Evolutionary conservation across 1,139 yeast species (phyloP), one percentile per base, ranked within the genome.

Genomic region (Debaryomyces udenii): DNA sequence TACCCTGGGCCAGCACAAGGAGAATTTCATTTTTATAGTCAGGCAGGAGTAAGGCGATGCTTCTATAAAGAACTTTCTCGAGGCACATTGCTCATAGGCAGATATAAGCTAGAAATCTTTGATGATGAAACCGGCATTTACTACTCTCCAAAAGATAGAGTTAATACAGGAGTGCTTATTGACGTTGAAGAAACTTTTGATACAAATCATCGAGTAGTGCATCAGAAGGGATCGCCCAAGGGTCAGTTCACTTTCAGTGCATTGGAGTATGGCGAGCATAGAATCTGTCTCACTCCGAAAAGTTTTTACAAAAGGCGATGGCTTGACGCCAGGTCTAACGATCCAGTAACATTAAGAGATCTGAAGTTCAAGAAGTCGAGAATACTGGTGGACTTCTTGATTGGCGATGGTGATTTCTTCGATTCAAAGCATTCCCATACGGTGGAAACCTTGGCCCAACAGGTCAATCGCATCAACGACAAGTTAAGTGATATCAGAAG

Each of bases 161-260:
- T 35, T 61, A 71, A 58, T 36, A 55, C 57, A 2, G 68, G 67
- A 2, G 49, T 56, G 3, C 31, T 80, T 0, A 77, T 81, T 13
- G 81, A 76, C 42, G 83, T 62, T n/a, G 63, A 71, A 56, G 90
- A 81, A 59, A 74, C 75, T 4, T 84, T 84, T 53, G 88, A 83
- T 61, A 73, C 76, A 52, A 73, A 81, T 55, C 87, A 83, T 54
- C 76, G 86, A 42, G 86, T 85, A 34, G 81, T 81, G 34, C 78
- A 80, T 55, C 89, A 83, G 60, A 77, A 76, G 55, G 80, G 82
- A 11, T 59, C 73, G 5, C 68, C 86, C 20, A 61, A 64, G 20
- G 87, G 89, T 27, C 83, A 80, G 48, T 83, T 84, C 61, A 77
- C 86, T 15, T 84, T 83, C 62, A 77, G 81, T 23, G 84, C 91